Evolutionary conservation across 495 filamentous ascomycete genomes (phyloP).

Genomic region (Thermothielavioides terrestris): DNA sequence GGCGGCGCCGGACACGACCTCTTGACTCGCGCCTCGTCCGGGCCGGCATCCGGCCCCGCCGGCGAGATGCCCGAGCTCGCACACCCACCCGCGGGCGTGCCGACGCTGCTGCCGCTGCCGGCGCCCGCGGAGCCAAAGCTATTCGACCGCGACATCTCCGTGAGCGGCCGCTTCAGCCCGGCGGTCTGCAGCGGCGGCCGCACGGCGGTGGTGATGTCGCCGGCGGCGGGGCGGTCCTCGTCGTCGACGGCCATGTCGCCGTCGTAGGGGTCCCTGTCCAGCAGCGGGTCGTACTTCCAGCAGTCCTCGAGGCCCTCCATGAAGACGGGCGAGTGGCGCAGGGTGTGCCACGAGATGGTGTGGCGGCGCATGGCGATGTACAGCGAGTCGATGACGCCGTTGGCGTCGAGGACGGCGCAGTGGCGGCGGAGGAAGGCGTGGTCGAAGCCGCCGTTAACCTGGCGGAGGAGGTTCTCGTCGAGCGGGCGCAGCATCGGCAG

Average conservation of each 20-base stretch:
- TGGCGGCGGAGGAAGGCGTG: slow-evolving; percentile 40
- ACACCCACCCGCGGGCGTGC: neutral
- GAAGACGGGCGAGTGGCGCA: slow-evolving; percentile 37
- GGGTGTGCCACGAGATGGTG: slow-evolving; percentile 39
- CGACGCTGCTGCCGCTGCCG: neutral
- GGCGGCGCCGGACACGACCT: slow-evolving; percentile 10
- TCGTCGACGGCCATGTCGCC: slow-evolving; percentile 27
- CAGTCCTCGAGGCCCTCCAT: slow-evolving; percentile 42
- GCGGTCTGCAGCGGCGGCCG: slow-evolving; percentile 21
- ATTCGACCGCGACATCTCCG: slow-evolving; percentile 41
- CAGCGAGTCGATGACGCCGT: slow-evolving; percentile 45
- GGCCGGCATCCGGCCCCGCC: no score
- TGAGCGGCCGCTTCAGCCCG: slow-evolving; percentile 36
- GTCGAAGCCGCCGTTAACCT: slow-evolving; percentile 29
- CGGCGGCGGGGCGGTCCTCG: slow-evolving; percentile 37
- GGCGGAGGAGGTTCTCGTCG: slow-evolving; percentile 27
- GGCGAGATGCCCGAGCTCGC: no score
- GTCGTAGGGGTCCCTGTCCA: slow-evolving; percentile 36
- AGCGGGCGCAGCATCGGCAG: slow-evolving; percentile 48
- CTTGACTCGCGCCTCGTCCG: slow-evolving; percentile 15
- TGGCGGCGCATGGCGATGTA: slow-evolving; percentile 47
- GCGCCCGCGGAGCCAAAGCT: slow-evolving; percentile 36
- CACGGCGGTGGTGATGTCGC: slow-evolving; percentile 37
- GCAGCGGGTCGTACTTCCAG: slow-evolving; percentile 41
- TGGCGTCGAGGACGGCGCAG: slow-evolving; percentile 42